These are phyloP conservation scores for Rhizopogon hawkerae DNA, from an alignment of 1,284 basidiomycete species.

Conservation along the genomic window DNA sequence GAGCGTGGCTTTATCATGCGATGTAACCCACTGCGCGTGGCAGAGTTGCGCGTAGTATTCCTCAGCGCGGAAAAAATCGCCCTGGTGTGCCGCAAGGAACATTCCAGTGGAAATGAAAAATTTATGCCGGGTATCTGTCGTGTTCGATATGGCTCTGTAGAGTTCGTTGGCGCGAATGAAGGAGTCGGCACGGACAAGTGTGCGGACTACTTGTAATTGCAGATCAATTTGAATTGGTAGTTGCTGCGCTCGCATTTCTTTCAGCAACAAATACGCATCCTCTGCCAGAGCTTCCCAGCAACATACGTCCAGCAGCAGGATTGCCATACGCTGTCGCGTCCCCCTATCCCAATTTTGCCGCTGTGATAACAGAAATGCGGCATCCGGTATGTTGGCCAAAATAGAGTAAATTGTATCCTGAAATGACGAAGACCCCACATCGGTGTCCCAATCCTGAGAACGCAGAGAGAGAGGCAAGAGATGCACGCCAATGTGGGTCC, in stretches of 20 bases:
- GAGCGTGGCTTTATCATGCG: constrained; percentile 34
- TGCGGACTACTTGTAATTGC: constrained; percentile 34
- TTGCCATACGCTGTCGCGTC: constrained; percentile 28
- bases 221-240: constrained; percentile 25
- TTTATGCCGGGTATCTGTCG: constrained; percentile 16
- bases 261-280: constrained; percentile 37
- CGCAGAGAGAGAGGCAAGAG: constrained; percentile 9
- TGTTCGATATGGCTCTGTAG: constrained; percentile 26
- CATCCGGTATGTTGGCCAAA: constrained; percentile 25
- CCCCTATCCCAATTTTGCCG: constrained; percentile 21
- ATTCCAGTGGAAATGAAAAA: constrained; percentile 41
- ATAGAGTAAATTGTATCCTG: constrained; percentile 27
- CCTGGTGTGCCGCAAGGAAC: constrained; percentile 43
- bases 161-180: constrained; percentile 39
- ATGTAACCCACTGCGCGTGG: constrained; percentile 21
- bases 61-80: constrained; percentile 38
- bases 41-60: constrained; percentile 35
- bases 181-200: constrained; percentile 34
- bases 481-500: constrained; percentile 27
- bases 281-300: constrained; percentile 26
- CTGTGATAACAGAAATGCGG: constrained; percentile 28
- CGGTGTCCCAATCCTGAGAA: constrained; percentile 5
- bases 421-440: constrained; percentile 21
- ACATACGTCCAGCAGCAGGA: constrained; percentile 36
- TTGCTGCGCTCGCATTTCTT: constrained; percentile 32